Evolutionary conservation across 805 yeast genomes (phyloP).

Genomic region (Cephaloascus albidus): DNA sequence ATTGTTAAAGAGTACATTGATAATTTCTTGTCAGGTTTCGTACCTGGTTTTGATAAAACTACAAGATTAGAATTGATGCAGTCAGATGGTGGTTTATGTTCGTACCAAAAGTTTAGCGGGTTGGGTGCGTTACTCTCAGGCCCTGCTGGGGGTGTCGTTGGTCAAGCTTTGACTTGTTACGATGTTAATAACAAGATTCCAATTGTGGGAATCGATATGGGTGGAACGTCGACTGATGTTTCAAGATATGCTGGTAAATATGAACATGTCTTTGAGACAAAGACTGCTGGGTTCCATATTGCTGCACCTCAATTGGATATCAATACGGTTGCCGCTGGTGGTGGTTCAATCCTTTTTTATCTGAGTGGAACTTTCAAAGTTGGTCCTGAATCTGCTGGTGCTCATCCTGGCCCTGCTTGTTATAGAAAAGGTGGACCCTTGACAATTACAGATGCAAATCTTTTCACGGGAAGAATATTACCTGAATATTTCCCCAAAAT

Average conservation of each 20-base stretch:
- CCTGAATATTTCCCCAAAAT: slow-evolving; percentile 27
- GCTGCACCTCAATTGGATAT: slow-evolving; percentile 82
- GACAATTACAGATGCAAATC: slow-evolving; percentile 29
- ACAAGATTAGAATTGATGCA: slow-evolving; percentile 78
- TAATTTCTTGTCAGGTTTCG: slow-evolving; percentile 54
- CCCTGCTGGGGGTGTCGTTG: slow-evolving; percentile 98
- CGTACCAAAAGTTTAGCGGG: slow-evolving; percentile 78
- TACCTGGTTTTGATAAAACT: slow-evolving; percentile 28
- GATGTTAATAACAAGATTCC: slow-evolving; percentile 43
- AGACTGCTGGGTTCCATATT: slow-evolving; percentile 75
- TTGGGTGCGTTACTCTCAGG: slow-evolving; percentile 85
- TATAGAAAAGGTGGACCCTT: slow-evolving; percentile 29
- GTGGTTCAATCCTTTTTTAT: slow-evolving; percentile 63
- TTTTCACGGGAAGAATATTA: slow-evolving; percentile 22
- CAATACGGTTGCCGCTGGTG: slow-evolving; percentile 81
- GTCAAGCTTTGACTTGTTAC: slow-evolving; percentile 78
- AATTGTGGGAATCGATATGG: slow-evolving; percentile 80
- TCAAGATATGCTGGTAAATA: slow-evolving; percentile 61
- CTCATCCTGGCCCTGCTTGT: slow-evolving; percentile 32
- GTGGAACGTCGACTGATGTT: slow-evolving; percentile 86
- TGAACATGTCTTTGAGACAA: slow-evolving; percentile 76
- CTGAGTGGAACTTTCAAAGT: slow-evolving; percentile 49
- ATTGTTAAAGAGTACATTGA: slow-evolving; percentile 57
- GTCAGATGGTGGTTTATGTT: slow-evolving; percentile 91
- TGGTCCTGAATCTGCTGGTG: slow-evolving; percentile 30